A percentile compares a stretch with the other conserved stretches of the same genome.
phyloP scores from a whole-genome alignment of 2,329 filamentous ascomycete genomes.

The Phaeosphaeriaceae sp. region DNA sequence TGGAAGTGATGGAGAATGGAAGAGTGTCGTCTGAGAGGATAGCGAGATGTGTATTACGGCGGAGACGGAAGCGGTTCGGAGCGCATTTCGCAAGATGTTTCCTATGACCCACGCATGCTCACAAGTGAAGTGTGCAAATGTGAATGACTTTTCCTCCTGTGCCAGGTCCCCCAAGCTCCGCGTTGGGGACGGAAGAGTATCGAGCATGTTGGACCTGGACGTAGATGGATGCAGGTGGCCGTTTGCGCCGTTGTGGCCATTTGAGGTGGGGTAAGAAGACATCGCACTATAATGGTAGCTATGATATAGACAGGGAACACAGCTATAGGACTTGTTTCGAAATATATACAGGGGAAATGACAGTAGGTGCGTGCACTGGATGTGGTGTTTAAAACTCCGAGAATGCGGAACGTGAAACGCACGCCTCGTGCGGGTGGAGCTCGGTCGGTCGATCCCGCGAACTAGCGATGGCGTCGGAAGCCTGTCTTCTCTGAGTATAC shows the following conservation, averaged over 20 bases:
- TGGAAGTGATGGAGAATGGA: conserved; percentile 71
- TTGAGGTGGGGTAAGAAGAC: conserved; percentile 1
- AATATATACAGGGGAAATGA: neutral
- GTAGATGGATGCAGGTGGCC: neutral
- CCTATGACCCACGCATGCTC: conserved; percentile 71
- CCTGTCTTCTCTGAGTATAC: neutral
- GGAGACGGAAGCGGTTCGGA: conserved; percentile 60
- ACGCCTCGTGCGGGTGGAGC: neutral
- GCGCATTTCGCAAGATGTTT: conserved; percentile 68
- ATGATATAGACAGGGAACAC: conserved; percentile 5
- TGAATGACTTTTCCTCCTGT: conserved; percentile 52
- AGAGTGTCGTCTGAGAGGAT: conserved; percentile 67
- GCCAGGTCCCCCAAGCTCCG: conserved; percentile 50
- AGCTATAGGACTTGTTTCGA: conserved; percentile 1
- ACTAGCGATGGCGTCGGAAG: neutral
- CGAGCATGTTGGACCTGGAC: conserved; percentile 18
- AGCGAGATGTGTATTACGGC: conserved; percentile 70
- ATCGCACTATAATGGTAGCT: neutral
- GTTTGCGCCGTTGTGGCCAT: neutral
- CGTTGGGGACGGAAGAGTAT: conserved; percentile 40
- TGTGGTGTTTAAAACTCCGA: neutral
- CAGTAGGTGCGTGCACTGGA: neutral
- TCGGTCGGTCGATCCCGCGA: neutral
- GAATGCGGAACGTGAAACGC: neutral
- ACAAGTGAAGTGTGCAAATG: conserved; percentile 65